Percentiles rank a stretch among this genome's conserved stretches.
Conservation (phyloP, 306 rosid genomes). For the Quercus robur region DNA sequence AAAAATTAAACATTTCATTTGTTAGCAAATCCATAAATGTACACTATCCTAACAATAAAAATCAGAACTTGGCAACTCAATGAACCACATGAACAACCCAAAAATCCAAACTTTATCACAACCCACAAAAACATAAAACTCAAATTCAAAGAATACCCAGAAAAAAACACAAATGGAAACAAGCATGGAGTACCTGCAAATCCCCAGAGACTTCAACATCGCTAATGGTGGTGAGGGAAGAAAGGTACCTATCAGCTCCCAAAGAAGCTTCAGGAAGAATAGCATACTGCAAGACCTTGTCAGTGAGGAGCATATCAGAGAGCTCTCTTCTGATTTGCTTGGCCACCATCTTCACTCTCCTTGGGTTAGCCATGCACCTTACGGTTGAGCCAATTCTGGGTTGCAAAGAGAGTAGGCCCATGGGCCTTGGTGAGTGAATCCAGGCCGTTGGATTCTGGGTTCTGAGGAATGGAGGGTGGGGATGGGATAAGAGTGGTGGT, state of each 20-base stretch:
- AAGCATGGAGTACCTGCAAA: slow-evolving; percentile 58
- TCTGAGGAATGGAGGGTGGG: not conserved
- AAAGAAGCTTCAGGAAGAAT: slow-evolving; percentile 86
- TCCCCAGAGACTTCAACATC: slow-evolving; percentile 85
- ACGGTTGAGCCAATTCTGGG: slow-evolving; percentile 20
- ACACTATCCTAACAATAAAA: not conserved
- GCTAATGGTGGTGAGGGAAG: slow-evolving; percentile 84
- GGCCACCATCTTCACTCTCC: slow-evolving; percentile 93
- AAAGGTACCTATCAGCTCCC: slow-evolving; percentile 84
- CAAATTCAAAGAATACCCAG: not conserved
- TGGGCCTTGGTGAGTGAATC: slow-evolving; percentile 19
- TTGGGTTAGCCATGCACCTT: slow-evolving; percentile 84
- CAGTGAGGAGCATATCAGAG: slow-evolving; percentile 86
- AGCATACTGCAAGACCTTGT: slow-evolving; percentile 68
- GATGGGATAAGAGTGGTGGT: slow-evolving; percentile 9
- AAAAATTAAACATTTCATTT: not conserved
- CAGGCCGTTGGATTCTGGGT: slow-evolving; percentile 23
- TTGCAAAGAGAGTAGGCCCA: slow-evolving; percentile 1
- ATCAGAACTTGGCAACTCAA: not conserved
- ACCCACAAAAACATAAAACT: not conserved
- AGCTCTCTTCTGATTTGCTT: slow-evolving; percentile 87
- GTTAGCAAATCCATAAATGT: not conserved
- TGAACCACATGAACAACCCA: too few species aligned
- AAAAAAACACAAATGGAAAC: not conserved
- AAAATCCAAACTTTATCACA: not conserved